A percentile compares a stretch with the other conserved stretches of the same genome.
Conservation (phyloP, 805 yeast genomes). For the Ogataea thermomethanolica region DNA sequence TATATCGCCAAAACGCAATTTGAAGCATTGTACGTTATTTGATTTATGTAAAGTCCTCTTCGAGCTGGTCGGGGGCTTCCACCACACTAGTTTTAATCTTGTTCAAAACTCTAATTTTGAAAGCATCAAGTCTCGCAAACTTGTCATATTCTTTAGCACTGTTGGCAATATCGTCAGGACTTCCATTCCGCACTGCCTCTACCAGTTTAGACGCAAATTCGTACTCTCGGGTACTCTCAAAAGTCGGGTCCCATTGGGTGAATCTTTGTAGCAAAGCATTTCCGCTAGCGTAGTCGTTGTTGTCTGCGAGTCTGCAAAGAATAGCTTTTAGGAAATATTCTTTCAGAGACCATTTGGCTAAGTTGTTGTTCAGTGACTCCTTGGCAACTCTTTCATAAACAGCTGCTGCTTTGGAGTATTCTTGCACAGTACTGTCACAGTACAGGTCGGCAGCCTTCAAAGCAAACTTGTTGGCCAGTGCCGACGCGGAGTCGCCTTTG, state of each 20-base stretch:
- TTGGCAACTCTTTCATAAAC: slow-evolving; percentile 76
- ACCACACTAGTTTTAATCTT: slow-evolving; percentile 60
- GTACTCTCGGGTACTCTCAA: slow-evolving; percentile 72
- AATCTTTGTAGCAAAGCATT: slow-evolving; percentile 64
- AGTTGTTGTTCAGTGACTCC: slow-evolving; percentile 65
- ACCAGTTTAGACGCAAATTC: slow-evolving; percentile 63
- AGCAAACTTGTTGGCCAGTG: slow-evolving; percentile 82
- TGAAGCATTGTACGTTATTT: slow-evolving; percentile 8
- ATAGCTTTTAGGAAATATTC: slow-evolving; percentile 86
- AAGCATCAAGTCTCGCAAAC: slow-evolving; percentile 81
- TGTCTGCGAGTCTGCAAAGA: slow-evolving; percentile 73
- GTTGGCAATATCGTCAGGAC: slow-evolving; percentile 69
- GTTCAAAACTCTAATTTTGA: slow-evolving; percentile 81
- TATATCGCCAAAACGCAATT: slow-evolving; percentile 9
- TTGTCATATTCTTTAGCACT: slow-evolving; percentile 82
- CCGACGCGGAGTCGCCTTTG: slow-evolving; percentile 87
- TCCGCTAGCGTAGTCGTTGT: slow-evolving; percentile 82
- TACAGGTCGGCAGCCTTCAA: slow-evolving; percentile 86
- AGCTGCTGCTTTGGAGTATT: slow-evolving; percentile 71
- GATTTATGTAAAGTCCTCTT: slow-evolving; percentile 34
- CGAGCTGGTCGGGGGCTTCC: slow-evolving; percentile 32
- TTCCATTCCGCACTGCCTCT: slow-evolving; percentile 76
- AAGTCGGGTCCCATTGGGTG: slow-evolving; percentile 68
- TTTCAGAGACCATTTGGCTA: slow-evolving; percentile 88
- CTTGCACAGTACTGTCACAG: slow-evolving; percentile 59